These are phyloP conservation scores for Phlyctochytrium planicorne DNA, from an alignment of 192 early-diverging fungal genomes.

Conservation along the genomic window DNA sequence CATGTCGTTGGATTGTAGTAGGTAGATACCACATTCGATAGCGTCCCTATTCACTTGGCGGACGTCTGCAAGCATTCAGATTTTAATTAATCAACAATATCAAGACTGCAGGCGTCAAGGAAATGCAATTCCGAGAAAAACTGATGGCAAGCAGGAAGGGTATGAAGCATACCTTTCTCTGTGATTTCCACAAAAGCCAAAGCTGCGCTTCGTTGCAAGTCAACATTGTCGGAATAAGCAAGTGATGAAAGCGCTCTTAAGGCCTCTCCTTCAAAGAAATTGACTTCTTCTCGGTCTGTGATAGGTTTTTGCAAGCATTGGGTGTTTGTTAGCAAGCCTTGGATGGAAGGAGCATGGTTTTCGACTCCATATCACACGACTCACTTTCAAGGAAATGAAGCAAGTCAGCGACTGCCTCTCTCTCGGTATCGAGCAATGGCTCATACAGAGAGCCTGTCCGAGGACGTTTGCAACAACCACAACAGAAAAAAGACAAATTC, in stretches of 20 bases:
- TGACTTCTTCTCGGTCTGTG: conserved; percentile 6
- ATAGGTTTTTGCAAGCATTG: too few relatives aligned
- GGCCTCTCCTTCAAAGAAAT: conserved; percentile 73
- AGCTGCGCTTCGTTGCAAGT: conserved; percentile 81
- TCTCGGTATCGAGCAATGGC: not conserved
- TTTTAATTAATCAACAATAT: not conserved
- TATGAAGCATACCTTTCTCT: conserved; percentile 62
- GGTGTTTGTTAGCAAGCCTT: too few relatives aligned
- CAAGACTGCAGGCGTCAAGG: not conserved
- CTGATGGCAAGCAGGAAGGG: not conserved
- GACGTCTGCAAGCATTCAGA: not conserved
- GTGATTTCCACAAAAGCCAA: conserved; percentile 89
- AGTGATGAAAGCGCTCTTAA: conserved; percentile 78
- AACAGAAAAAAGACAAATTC: not conserved
- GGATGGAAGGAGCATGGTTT: too few relatives aligned
- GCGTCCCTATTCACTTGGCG: conserved; percentile 4
- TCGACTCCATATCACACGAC: too few relatives aligned
- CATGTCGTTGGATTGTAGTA: conserved; percentile 78
- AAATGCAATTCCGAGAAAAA: not conserved
- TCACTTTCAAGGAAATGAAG: not conserved
- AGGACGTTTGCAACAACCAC: not conserved
- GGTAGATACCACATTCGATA: conserved; percentile 38
- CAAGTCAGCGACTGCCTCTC: not conserved
- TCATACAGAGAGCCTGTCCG: conserved; percentile 2
- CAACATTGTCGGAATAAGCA: conserved; percentile 80